A percentile compares a stretch with the other conserved stretches of the same genome.
Evolutionary conservation across 192 early-diverging fungal genomes (phyloP).

Genomic region (Phlyctochytrium bullatum): DNA sequence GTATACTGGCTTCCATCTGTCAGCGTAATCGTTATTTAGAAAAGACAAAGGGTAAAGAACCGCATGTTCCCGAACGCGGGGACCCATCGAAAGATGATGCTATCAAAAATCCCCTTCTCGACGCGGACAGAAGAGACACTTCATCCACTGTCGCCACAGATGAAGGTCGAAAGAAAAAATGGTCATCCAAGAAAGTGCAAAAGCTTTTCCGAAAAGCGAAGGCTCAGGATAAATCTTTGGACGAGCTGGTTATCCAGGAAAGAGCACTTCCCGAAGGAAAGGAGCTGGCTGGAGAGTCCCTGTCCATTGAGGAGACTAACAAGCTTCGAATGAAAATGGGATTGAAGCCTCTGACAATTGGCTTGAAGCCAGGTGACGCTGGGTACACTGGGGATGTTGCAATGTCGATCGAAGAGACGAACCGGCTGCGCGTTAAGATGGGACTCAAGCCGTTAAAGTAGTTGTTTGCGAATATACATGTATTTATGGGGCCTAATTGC

Average conservation of each 20-base stretch:
- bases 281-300: neutral
- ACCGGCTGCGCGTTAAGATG: slow-evolving; percentile 34
- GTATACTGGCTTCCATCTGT: too few relatives aligned
- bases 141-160: neutral
- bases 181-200: slow-evolving; percentile 49
- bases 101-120: too few relatives aligned
- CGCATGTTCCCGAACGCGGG: too few relatives aligned
- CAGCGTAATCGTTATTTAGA: too few relatives aligned
- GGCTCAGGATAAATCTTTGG: slow-evolving; percentile 1
- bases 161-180: slow-evolving; percentile 38
- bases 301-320: slow-evolving; percentile 18
- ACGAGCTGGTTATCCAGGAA: neutral
- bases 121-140: too few relatives aligned
- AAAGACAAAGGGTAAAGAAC: too few relatives aligned
- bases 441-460: slow-evolving; percentile 44
- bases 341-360: neutral
- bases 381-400: slow-evolving; percentile 17
- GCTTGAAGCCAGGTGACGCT: neutral
- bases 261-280: neutral
- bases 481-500: too few relatives aligned
- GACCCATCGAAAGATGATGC: too few relatives aligned
- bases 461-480: too few relatives aligned
- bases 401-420: slow-evolving; percentile 45
- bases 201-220: slow-evolving; percentile 48
- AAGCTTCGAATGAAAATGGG: slow-evolving; percentile 9